phyloP scores from a whole-genome alignment of 202 grass and related monocot species.

The Zoysia matrella region DNA sequence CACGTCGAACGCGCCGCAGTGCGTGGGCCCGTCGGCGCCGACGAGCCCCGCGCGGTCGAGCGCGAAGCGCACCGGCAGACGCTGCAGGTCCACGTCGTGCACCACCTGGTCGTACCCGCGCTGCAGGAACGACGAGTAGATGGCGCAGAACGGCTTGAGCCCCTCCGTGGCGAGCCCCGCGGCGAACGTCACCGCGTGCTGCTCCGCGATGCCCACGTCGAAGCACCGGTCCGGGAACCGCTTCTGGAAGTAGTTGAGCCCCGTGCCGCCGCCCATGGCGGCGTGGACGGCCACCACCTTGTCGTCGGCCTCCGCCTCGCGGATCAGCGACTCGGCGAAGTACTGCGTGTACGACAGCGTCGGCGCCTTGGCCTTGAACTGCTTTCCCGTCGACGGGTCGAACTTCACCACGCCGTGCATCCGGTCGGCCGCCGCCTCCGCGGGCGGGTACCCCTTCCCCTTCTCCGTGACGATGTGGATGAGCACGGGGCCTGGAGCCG shows the following conservation, averaged over 20 bases:
- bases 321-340: slow-evolving; percentile 79
- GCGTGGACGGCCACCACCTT: slow-evolving; percentile 91
- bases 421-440: slow-evolving; percentile 78
- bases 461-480: slow-evolving; percentile 93
- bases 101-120: slow-evolving; percentile 98
- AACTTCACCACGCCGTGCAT: slow-evolving; percentile 96
- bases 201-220: slow-evolving; percentile 96
- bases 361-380: slow-evolving; percentile 54
- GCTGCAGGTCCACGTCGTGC: slow-evolving; percentile 94
- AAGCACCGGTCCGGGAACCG: slow-evolving; percentile 87
- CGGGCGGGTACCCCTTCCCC: slow-evolving; percentile 87
- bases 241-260: slow-evolving; percentile 93
- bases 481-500: slow-evolving; percentile 82
- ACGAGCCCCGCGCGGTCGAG: slow-evolving; percentile 85
- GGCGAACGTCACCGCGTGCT: slow-evolving; percentile 95
- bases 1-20: slow-evolving; percentile 39
- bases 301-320: slow-evolving; percentile 67
- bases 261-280: slow-evolving; percentile 93
- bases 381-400: slow-evolving; percentile 68
- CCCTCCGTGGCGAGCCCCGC: slow-evolving; percentile 26
- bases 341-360: slow-evolving; percentile 82
- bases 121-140: slow-evolving; percentile 96
- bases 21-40: slow-evolving; percentile 87
- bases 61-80: slow-evolving; percentile 79
- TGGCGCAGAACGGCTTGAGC: slow-evolving; percentile 33